Evolutionary conservation across 148 eudicot genomes (phyloP).

Genomic region (Suaeda aralocaspica): DNA sequence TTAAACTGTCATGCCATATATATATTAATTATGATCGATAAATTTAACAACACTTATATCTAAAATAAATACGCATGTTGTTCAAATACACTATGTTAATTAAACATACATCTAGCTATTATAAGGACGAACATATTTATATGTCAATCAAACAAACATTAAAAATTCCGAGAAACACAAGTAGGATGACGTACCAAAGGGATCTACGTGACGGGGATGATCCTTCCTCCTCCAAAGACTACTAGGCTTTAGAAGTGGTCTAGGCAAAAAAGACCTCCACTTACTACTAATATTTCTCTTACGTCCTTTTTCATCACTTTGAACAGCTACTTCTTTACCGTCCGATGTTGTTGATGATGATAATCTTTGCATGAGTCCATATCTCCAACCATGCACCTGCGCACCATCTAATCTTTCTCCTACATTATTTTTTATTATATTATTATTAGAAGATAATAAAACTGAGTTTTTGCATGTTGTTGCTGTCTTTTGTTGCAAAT

Average conservation of each 20-base stretch:
- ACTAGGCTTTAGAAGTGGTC: slow-evolving; percentile 27
- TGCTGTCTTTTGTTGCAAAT: slow-evolving; percentile 32
- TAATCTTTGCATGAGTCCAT: slow-evolving; percentile 27
- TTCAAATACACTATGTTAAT: too few relatives aligned
- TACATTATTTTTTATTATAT: background rate
- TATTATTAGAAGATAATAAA: background rate
- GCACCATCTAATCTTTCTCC: slow-evolving; percentile 15
- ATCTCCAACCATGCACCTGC: slow-evolving; percentile 23
- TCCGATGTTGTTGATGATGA: slow-evolving; percentile 28
- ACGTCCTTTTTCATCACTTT: slow-evolving; percentile 22
- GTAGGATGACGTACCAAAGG: slow-evolving; percentile 11
- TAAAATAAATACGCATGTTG: too few relatives aligned
- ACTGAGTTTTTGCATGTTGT: slow-evolving; percentile 2
- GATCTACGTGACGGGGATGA: slow-evolving; percentile 3
- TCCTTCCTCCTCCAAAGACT: slow-evolving; percentile 41
- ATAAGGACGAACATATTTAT: too few relatives aligned
- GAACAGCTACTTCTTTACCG: slow-evolving; percentile 37
- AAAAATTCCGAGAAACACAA: background rate
- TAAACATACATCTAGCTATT: too few relatives aligned
- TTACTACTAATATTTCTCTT: slow-evolving; percentile 18
- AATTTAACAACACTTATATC: too few relatives aligned
- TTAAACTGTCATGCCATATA: too few relatives aligned
- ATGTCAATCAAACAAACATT: background rate
- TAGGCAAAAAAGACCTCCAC: slow-evolving; percentile 41
- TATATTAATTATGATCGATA: too few relatives aligned